phyloP scores from a whole-genome alignment of 2,329 filamentous ascomycete genomes.

The Fusarium subtropicale region DNA sequence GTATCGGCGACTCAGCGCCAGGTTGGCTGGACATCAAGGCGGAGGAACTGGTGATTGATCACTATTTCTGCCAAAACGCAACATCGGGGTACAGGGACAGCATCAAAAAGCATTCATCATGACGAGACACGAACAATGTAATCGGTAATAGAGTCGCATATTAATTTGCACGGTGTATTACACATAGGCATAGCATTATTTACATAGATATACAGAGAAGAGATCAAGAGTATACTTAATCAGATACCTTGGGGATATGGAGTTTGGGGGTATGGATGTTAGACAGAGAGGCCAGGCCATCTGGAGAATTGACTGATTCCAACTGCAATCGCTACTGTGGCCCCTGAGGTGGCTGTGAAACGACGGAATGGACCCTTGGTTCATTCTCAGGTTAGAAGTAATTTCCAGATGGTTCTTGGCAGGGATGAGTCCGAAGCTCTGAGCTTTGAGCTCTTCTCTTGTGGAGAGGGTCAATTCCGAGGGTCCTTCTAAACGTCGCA shows the following conservation, averaged over 20 bases:
- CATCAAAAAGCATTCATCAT: slow-evolving; percentile 32
- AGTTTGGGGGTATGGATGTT: slow-evolving; percentile 20
- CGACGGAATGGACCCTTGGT: neutral
- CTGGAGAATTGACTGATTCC: neutral
- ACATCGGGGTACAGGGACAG: slow-evolving; percentile 19
- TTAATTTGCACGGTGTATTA: slow-evolving; percentile 18
- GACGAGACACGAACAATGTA: slow-evolving; percentile 35
- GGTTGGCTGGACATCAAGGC: slow-evolving; percentile 41
- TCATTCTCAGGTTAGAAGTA: slow-evolving; percentile 7
- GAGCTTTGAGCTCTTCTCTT: neutral
- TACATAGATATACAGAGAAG: neutral
- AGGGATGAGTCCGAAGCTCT: neutral
- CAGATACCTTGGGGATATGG: slow-evolving; percentile 4
- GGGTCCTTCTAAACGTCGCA: neutral
- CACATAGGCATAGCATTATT: slow-evolving; percentile 3
- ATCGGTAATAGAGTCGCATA: slow-evolving; percentile 34
- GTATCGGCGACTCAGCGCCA: slow-evolving; percentile 38
- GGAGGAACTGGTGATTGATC: slow-evolving; percentile 37
- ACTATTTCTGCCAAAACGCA: slow-evolving; percentile 37
- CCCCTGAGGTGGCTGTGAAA: slow-evolving; percentile 8
- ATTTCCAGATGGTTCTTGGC: slow-evolving; percentile 27
- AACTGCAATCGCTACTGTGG: neutral
- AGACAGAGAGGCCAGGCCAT: slow-evolving; percentile 8
- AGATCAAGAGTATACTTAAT: slow-evolving; percentile 4
- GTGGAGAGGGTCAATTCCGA: neutral